Base-by-base conservation (phyloP, 345 rosid species). In the Cochlearia excelsa region DNA sequence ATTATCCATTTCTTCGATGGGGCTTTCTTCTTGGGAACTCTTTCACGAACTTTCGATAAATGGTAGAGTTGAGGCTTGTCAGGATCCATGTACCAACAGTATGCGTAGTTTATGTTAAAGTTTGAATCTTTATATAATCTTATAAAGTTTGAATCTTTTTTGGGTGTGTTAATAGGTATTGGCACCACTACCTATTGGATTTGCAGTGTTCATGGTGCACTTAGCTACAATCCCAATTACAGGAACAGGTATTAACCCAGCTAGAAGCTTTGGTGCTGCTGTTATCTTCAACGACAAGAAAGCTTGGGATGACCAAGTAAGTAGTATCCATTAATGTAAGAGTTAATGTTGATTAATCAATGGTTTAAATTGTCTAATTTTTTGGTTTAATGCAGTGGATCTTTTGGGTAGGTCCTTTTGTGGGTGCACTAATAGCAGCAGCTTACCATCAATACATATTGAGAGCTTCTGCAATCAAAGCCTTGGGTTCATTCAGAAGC, bases 131-230 rank as follows among this genome's bases (percentile, higher is more conserved):
- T 37, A 1, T 7, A 23, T 16, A 16, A 16, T 16, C 23, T 16
- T 16, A 16, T 16, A 16, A 16, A 16, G 23, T 16, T 16, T 16
- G 23, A 16, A 16, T 16, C 23, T 16, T 16, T 16, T 16, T 16
- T 16, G 23, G 23, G 23, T 16, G 30, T 9, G 16, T 26, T 9
- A 2, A 0, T 45, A 73, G 77, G 77, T 73, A 1, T 67, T 85
- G 84, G 92, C 92, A 61, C 92, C 92, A 42, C 80, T 85, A 8
- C 92, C 92, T 3, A 85, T 85, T 71, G 92, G 92, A 54, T 85
- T 82, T 37, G 88, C 88, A 1, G 92, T 85, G 53, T 85, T 85
- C 77, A 75, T 85, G 81, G 92, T 85, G 11, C 92, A 85, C 59
- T 69, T 85, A 79, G 88, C 92, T 5, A 85, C 92, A 3, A 85